Conservation (phyloP, 2,329 filamentous ascomycete species). For the Diaporthe sp. region DNA sequence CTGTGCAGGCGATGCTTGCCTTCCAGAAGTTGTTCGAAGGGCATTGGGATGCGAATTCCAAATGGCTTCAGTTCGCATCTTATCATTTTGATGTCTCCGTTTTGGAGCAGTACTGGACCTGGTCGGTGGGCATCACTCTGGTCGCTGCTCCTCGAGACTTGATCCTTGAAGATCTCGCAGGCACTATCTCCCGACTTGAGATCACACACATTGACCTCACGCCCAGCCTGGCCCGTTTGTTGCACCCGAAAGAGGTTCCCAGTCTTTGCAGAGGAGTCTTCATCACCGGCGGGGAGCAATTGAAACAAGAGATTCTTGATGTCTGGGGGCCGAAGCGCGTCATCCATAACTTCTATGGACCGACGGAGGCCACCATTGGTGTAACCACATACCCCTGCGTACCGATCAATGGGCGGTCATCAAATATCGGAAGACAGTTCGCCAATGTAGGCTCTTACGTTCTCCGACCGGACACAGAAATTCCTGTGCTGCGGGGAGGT, state of each 20-base stretch:
- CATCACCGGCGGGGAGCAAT: conserved; percentile 89
- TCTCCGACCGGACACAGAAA: conserved; percentile 75
- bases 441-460: conserved; percentile 90
- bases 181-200: conserved; percentile 75
- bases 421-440: conserved; percentile 90
- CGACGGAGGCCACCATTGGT: conserved; percentile 93
- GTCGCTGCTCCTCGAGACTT: conserved; percentile 86
- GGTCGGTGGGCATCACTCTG: conserved; percentile 89
- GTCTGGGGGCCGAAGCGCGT: conserved; percentile 83
- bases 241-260: conserved; percentile 85
- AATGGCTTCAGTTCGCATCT: conserved; percentile 93
- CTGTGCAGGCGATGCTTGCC: conserved; percentile 88
- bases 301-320: conserved; percentile 91
- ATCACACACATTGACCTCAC: conserved; percentile 96
- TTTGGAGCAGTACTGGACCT: conserved; percentile 95
- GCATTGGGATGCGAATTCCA: conserved; percentile 79
- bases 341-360: conserved; percentile 94
- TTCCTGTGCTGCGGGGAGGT: conserved; percentile 80
- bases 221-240: conserved; percentile 83
- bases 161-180: conserved; percentile 85
- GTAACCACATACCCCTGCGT: conserved; percentile 91
- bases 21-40: conserved; percentile 83
- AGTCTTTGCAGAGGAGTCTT: conserved; percentile 86
- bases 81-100: conserved; percentile 96
- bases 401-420: conserved; percentile 80